A percentile compares a stretch with the other conserved stretches of the same genome.
Conservation (phyloP, 805 yeast genomes). For the Torulaspora indica region DNA sequence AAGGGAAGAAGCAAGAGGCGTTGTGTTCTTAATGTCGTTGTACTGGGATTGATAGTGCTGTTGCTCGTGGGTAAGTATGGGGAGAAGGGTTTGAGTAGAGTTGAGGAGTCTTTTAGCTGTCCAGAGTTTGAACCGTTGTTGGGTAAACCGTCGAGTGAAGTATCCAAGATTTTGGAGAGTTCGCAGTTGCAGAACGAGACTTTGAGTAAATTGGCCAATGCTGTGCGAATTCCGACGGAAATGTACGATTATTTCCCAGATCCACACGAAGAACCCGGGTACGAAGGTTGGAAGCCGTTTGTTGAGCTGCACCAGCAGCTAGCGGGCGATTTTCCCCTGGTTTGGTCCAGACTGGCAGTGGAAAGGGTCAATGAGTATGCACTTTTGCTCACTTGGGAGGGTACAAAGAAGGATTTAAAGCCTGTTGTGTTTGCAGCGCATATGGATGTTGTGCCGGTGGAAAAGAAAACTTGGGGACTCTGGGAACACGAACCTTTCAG, state of each 20-base stretch:
- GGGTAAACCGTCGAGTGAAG: slow-evolving; percentile 5
- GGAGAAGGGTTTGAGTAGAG: background rate
- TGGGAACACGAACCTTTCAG: slow-evolving; percentile 67
- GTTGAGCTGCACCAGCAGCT: slow-evolving; percentile 50
- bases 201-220: slow-evolving; percentile 44
- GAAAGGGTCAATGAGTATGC: slow-evolving; percentile 59
- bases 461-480: slow-evolving; percentile 46
- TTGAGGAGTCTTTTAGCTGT: slow-evolving; percentile 4
- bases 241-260: slow-evolving; percentile 46
- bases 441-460: slow-evolving; percentile 78
- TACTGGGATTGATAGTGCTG: background rate
- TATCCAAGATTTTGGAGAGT: slow-evolving; percentile 21
- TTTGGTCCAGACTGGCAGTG: slow-evolving; percentile 45
- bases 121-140: slow-evolving; percentile 11
- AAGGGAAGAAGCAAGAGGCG: background rate
- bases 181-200: slow-evolving; percentile 37
- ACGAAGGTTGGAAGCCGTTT: slow-evolving; percentile 38
- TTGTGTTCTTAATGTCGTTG: background rate
- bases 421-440: slow-evolving; percentile 73
- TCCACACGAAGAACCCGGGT: slow-evolving; percentile 46
- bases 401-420: slow-evolving; percentile 46
- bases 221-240: slow-evolving; percentile 58
- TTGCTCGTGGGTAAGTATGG: background rate
- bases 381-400: slow-evolving; percentile 59
- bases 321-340: slow-evolving; percentile 49